phyloP scores from a whole-genome alignment of 2,329 filamentous ascomycete species.

The Dactylellina parvicollis region DNA sequence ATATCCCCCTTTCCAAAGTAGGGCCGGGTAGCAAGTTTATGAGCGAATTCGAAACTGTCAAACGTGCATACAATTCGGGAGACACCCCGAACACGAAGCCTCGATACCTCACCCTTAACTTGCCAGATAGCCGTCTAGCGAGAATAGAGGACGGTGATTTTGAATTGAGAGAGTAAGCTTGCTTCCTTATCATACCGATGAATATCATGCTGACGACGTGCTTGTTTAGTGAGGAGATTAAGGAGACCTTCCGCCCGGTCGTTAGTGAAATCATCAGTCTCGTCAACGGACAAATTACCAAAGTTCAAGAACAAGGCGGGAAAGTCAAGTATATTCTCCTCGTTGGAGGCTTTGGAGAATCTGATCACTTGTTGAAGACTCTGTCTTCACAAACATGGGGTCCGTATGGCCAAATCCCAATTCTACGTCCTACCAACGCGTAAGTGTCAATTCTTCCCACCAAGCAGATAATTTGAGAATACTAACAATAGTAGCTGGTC shows the following conservation, averaged over 20 bases:
- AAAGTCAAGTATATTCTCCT: slow-evolving; percentile 47
- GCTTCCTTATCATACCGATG: neutral
- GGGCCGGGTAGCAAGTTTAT: slow-evolving; percentile 51
- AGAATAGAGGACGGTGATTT: slow-evolving; percentile 49
- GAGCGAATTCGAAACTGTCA: slow-evolving; percentile 53
- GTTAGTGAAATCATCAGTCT: slow-evolving; percentile 39
- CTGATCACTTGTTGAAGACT: slow-evolving; percentile 41
- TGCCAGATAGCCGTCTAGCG: slow-evolving; percentile 23
- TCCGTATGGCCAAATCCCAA: slow-evolving; percentile 25
- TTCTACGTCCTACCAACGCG: slow-evolving; percentile 43
- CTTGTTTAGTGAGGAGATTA: slow-evolving; percentile 45
- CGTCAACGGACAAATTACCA: slow-evolving; percentile 36
- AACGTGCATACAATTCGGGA: slow-evolving; percentile 36
- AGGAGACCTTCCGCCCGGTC: slow-evolving; percentile 44
- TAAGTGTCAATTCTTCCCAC: neutral
- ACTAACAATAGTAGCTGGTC: slow-evolving; percentile 24
- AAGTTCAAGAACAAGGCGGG: slow-evolving; percentile 44
- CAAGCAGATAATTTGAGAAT: too few species aligned
- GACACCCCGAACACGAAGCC: slow-evolving; percentile 33
- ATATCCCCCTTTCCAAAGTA: slow-evolving; percentile 64
- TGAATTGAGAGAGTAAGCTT: slow-evolving; percentile 39
- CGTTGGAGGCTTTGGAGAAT: slow-evolving; percentile 50
- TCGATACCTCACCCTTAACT: slow-evolving; percentile 44
- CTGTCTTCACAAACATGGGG: slow-evolving; percentile 34
- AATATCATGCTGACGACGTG: neutral